Percentiles rank a stretch among this genome's conserved stretches.
Conservation (phyloP, 352 stramenopile genomes). For the Pythium apleroticum region DNA sequence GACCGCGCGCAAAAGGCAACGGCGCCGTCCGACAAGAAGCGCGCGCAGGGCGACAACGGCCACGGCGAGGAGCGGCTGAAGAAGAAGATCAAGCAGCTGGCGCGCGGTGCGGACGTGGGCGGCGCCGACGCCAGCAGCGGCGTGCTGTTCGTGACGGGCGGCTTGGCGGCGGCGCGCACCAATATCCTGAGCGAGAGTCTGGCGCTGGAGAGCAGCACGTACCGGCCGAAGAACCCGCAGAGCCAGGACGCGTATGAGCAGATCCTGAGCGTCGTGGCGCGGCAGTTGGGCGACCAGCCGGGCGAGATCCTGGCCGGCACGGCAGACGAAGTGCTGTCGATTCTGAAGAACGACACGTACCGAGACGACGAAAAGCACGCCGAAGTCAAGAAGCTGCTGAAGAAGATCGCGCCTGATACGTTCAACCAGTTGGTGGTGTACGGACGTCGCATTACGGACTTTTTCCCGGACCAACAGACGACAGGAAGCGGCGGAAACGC, state of each 20-base stretch:
- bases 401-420: slow-evolving; percentile 60
- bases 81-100: slow-evolving; percentile 67
- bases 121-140: slow-evolving; percentile 26
- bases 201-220: slow-evolving; percentile 78
- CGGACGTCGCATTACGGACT: slow-evolving; percentile 89
- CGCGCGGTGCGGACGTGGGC: slow-evolving; percentile 23
- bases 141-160: slow-evolving; percentile 55
- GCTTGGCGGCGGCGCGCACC: slow-evolving; percentile 37
- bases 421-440: slow-evolving; percentile 87
- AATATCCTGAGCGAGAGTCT: slow-evolving; percentile 76
- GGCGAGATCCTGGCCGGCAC: slow-evolving; percentile 90
- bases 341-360: slow-evolving; percentile 91
- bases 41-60: slow-evolving; percentile 33
- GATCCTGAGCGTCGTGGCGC: slow-evolving; percentile 78
- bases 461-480: slow-evolving; percentile 42
- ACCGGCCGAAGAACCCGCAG: slow-evolving; percentile 86
- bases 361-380: slow-evolving; percentile 81
- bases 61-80: slow-evolving; percentile 48
- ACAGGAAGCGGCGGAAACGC: slow-evolving; percentile 23
- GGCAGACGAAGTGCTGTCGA: slow-evolving; percentile 90
- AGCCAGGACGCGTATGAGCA: slow-evolving; percentile 90
- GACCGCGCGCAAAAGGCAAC: slow-evolving; percentile 74
- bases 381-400: slow-evolving; percentile 87
- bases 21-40: slow-evolving; percentile 43
- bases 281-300: slow-evolving; percentile 83